phyloP scores from a whole-genome alignment of 208 protist genomes.

The Acanthamoeba pearcei region DNA sequence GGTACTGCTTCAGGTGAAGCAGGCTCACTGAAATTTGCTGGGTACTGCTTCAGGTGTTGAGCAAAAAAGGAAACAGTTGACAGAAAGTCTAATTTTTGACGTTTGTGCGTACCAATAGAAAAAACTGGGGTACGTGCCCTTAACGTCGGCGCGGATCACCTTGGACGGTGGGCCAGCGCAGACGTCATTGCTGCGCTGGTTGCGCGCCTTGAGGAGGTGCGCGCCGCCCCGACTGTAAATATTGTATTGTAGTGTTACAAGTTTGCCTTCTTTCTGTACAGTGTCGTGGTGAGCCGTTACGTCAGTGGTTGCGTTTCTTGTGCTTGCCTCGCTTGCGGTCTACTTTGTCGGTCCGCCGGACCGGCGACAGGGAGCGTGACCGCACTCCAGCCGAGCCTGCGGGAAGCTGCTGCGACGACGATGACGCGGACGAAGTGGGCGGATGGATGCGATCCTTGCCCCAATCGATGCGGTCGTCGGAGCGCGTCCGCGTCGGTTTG shows the following conservation, averaged over 20 bases:
- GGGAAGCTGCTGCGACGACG: not conserved
- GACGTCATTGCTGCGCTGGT: not conserved
- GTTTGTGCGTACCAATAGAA: too few relatives aligned
- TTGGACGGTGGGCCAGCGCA: not conserved
- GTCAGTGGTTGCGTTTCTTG: not conserved
- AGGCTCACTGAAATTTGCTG: too few relatives aligned
- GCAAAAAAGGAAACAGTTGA: too few relatives aligned
- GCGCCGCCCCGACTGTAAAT: not conserved
- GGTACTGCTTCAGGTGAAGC: too few relatives aligned
- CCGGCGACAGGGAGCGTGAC: not conserved
- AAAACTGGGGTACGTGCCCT: too few relatives aligned
- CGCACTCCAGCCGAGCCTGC: not conserved
- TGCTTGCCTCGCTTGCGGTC: not conserved
- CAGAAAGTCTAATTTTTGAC: too few relatives aligned
- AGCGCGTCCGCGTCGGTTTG: not conserved
- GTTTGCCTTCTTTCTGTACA: too few relatives aligned
- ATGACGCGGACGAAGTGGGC: not conserved
- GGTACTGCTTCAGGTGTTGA: too few relatives aligned
- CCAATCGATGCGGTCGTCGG: not conserved
- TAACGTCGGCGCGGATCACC: not conserved
- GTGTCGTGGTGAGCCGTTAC: too few relatives aligned
- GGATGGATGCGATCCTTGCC: slow-evolving; percentile 17
- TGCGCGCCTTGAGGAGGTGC: not conserved
- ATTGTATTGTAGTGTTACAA: not conserved
- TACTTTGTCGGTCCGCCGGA: not conserved